phyloP scores from a whole-genome alignment of 352 stramenopile species.

The Plasmopara halstedii region DNA sequence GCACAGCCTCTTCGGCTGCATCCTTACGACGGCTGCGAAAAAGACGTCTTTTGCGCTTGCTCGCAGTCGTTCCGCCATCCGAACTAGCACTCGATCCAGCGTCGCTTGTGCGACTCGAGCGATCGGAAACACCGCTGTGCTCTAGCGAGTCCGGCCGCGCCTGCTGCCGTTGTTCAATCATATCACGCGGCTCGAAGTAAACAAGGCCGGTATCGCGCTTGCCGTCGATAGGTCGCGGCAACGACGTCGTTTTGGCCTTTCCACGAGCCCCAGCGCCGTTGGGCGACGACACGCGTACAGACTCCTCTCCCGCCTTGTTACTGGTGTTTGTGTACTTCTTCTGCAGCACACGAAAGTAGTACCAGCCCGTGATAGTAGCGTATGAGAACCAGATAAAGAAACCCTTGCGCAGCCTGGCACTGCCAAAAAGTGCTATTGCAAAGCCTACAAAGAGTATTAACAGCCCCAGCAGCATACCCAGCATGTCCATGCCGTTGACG shows the following conservation, averaged over 20 bases:
- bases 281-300: constrained; percentile 7
- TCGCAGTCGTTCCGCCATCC: constrained; percentile 22
- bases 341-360: constrained; percentile 74
- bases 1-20: constrained; percentile 24
- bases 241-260: background rate
- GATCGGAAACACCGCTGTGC: constrained; percentile 30
- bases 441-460: constrained; percentile 31
- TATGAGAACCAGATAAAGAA: constrained; percentile 70
- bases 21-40: constrained; percentile 36
- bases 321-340: constrained; percentile 36
- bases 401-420: constrained; percentile 44
- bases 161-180: constrained; percentile 25
- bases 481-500: no score
- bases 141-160: constrained; percentile 23
- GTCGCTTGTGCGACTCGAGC: constrained; percentile 36
- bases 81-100: constrained; percentile 49
- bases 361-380: constrained; percentile 74
- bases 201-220: constrained; percentile 26
- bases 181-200: constrained; percentile 42
- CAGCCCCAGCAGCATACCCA: constrained; percentile 33
- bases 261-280: background rate
- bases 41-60: constrained; percentile 29
- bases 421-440: constrained; percentile 35
- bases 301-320: constrained; percentile 4
- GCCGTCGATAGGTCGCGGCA: background rate